Base-by-base conservation (phyloP, 1,284 basidiomycete genomes). In the Sphagnurus paluster region DNA sequence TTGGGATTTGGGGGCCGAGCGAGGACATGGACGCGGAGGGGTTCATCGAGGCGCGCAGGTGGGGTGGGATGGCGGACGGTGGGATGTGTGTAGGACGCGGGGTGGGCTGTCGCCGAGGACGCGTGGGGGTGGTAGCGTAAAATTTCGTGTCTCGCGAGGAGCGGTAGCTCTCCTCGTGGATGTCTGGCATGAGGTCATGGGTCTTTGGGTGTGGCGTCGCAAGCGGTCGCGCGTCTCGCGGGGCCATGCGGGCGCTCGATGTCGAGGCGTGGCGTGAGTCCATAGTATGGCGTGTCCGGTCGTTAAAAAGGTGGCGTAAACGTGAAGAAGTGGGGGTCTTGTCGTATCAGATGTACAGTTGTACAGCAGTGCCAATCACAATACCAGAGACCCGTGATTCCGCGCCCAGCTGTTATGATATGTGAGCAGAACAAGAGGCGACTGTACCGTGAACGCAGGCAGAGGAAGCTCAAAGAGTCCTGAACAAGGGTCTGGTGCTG, bases 401-500 rank as follows among this genome's bases (percentile, higher is more conserved):
- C 14, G 39, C 37, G n/a, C 39, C 38, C 38, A 38, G 33, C 51
- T 49, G 14, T 21, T 14, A n/a, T 19, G 11, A 28, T 23, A 44
- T 23, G 39, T 37, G 24, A 38, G 24, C 21, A 23, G 30, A 37
- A 48, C 30, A 49, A 52, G 33, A 39, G 29, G 14, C 11, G n/a
- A 34, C 11, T 10, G 2, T 41, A 50, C 48, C 44, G 36, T 50
- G 38, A 36, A 9, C 21, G 47, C 44, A 26, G 19, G 16, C 14
- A 33, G n/a, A 24, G 9, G 11, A 28, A 23, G 13, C 14, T 20
- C 25, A n/a, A 39, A 26, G 35, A 38, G 42, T 38, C 24, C 35
- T 33, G 50, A 53, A 50, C 44, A 50, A 47, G 19, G 39, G 26
- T 17, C 44, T 35, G 23, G 28, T 6, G 34, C 21, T 37, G 46